Evolutionary conservation across 2,329 filamentous ascomycete species (phyloP), one percentile per base, ranked within the genome.

Genomic region (Pseudocercospora crystallina): DNA sequence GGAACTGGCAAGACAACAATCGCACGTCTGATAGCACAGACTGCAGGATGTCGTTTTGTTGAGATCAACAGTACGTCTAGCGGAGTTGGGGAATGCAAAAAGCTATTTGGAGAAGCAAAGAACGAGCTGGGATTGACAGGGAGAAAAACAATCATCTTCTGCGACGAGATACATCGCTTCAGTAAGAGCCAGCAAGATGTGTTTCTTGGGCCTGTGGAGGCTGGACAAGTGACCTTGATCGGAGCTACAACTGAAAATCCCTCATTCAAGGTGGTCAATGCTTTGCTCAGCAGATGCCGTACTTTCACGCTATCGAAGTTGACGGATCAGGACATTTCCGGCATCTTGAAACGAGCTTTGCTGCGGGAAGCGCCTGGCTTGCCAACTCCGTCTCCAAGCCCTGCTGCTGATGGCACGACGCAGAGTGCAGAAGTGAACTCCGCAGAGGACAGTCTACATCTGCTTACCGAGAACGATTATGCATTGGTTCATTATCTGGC

Each of bases 221-320:
- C 85, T 1, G 94, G 94, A 5, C 87, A 88, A 26, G 86, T 99
- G 58, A 96, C 89, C 0, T 77, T 99, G 29, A 94, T 97, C 54
- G 94, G 91, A 9, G 94, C 94, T 5, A 99, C 94, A 3, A 99
- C 94, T 0, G 94, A 99, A 70, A 99, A 99, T 60, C 94, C 94
- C 0, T 92, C 87, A 3, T 97, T 97, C 76, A 92, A 95, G 65
- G 84, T 99, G 36, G 88, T 94, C 61, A 86, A 83, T 58, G 92
- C 94, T 2, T 77, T 99, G 47, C 77, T 97, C 2, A 95, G 89
- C 17, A 81, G 94, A 40, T 97, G 92, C 71, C 81, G 94, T 26
- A 95, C 90, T 0, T 97, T 99, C 62, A 95, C 90, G 0, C 74
- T 99, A 8, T 76, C 84, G 39, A 85, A 90, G 59, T 79, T 99